Conservation (phyloP, 257 asterid genomes). For the Solanum appendiculatum region DNA sequence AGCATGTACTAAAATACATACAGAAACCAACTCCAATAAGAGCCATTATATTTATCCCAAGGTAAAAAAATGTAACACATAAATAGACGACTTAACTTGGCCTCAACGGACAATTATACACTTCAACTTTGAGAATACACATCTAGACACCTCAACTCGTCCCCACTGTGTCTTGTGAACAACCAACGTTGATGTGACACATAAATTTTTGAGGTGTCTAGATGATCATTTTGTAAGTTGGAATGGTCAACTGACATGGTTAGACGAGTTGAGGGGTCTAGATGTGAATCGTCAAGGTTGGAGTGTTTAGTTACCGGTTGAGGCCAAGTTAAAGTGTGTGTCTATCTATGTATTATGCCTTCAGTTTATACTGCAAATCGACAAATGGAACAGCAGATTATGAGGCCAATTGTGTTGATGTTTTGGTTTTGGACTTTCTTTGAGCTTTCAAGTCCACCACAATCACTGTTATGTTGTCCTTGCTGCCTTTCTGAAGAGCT, state of each 20-base stretch:
- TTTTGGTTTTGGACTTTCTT: constrained; percentile 50
- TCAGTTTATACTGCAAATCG: not conserved
- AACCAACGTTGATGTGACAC: not conserved
- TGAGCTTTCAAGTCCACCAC: constrained; percentile 85
- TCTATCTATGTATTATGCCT: not conserved
- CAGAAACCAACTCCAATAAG: not conserved
- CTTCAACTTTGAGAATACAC: not conserved
- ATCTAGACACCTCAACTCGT: not conserved
- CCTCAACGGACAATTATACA: not conserved
- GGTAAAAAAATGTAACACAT: constrained; percentile 18
- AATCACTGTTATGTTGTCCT: constrained; percentile 70
- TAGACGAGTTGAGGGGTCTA: not conserved
- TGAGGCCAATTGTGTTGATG: constrained; percentile 12
- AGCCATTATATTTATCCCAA: constrained; percentile 2
- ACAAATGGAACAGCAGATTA: not conserved
- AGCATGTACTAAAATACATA: not conserved
- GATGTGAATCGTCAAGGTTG: not conserved
- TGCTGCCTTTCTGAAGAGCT: constrained; percentile 86
- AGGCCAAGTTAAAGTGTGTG: not conserved
- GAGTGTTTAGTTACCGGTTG: not conserved
- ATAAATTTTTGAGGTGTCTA: not conserved
- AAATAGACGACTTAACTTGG: not conserved
- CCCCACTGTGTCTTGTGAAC: not conserved
- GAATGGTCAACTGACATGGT: not conserved
- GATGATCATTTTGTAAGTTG: not conserved